Base-by-base conservation (phyloP, 2,329 filamentous ascomycete species). In the Penicillium sp. region DNA sequence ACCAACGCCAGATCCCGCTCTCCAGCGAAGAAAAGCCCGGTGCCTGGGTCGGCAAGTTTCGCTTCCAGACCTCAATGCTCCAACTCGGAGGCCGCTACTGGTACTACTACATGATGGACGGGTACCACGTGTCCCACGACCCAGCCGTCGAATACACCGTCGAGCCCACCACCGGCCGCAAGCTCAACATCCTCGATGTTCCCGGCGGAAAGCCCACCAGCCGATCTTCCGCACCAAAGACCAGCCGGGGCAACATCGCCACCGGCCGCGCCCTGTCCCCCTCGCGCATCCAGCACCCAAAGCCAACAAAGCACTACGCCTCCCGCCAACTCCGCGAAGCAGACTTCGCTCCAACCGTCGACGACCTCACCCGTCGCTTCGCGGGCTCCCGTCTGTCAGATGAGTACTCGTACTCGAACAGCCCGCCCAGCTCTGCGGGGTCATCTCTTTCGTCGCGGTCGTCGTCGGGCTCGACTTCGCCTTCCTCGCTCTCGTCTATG, bases 101-200 rank as follows among this genome's bases (percentile, higher is more conserved):
- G 94, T 99, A 97, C 88, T 99, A 99, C 87, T 99, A 97, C 85
- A 97, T 97, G 87, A 94, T 97, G 78, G 94, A 99, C 77, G 94
- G 94, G 69, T 97, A 97, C 86, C 93, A 97, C 78, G 89, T 96
- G 76, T 93, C 93, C 61, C 93, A 97, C 84, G 94, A 97, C 81
- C 93, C 93, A 68, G 90, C 90, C 76, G 88, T 92, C 76, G 83
- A 89, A 72, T 93, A 89, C 74, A 96, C 90, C 73, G 89, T 90
- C 67, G 94, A 99, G 83, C 93, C 93, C 75, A 97, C 93, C 77
- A 97, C 94, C 57, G 91, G 93, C 80, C 93, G 94, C 77, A 91
- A 93, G 79, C 85, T 99, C 70, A 99, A 99, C 86, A 91, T 96
- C 79, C 91, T 99, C 77, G 93, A 97, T 77, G 90, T 96, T 61